phyloP scores from a whole-genome alignment of 2,329 filamentous ascomycete genomes.

The Diaporthe longicolla region DNA sequence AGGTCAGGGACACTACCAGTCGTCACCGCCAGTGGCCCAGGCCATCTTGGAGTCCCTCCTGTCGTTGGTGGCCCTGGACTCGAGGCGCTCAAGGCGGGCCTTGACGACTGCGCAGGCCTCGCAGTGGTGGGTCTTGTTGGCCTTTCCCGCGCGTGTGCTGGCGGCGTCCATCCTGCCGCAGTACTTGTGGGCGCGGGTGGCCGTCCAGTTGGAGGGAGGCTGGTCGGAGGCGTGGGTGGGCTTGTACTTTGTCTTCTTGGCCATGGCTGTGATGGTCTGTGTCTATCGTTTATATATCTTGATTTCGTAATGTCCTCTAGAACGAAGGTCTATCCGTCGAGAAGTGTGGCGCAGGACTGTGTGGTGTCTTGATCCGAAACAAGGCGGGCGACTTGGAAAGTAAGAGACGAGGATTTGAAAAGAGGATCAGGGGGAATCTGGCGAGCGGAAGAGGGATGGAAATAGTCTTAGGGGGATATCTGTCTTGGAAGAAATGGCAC shows the following conservation, averaged over 20 bases:
- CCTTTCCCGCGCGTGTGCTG: conserved; percentile 40
- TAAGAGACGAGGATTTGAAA: too few species aligned
- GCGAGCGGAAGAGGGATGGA: too few species aligned
- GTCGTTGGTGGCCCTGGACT: conserved; percentile 33
- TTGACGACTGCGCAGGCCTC: conserved; percentile 40
- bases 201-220: conserved; percentile 38
- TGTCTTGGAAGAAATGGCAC: too few species aligned
- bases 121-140: conserved; percentile 42
- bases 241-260: conserved; percentile 49
- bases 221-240: conserved; percentile 26
- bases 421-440: too few species aligned
- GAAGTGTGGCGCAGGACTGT: too few species aligned
- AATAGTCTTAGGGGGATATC: too few species aligned
- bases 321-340: too few species aligned
- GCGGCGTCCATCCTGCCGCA: conserved; percentile 42
- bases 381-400: too few species aligned
- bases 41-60: conserved; percentile 42
- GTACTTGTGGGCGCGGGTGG: conserved; percentile 40
- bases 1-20: background rate
- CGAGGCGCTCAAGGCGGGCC: conserved; percentile 36
- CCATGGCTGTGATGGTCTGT: conserved; percentile 35
- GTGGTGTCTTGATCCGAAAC: too few species aligned
- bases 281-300: background rate
- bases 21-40: conserved; percentile 35
- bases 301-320: background rate